These are phyloP conservation scores for Phytophthora chlamydospora DNA, from an alignment of 352 stramenopile species.

Conservation along the genomic window DNA sequence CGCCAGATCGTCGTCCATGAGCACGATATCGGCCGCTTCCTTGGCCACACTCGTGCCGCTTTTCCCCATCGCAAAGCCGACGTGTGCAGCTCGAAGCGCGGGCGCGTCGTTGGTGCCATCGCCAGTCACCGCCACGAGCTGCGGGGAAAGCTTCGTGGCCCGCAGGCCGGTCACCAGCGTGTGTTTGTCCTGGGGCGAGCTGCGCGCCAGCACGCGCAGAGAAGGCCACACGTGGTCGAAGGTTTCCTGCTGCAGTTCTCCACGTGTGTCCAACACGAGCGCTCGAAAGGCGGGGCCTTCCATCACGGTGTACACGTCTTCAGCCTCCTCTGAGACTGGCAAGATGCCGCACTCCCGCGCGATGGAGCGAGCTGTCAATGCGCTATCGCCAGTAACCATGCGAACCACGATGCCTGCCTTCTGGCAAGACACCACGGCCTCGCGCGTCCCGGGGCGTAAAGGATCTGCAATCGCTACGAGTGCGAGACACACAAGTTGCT, in stretches of 20 bases:
- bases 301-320: conserved; percentile 31
- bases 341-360: conserved; percentile 90
- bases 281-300: conserved; percentile 64
- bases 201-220: conserved; percentile 91
- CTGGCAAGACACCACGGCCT: conserved; percentile 91
- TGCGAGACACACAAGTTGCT: conserved; percentile 51
- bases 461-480: conserved; percentile 95
- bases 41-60: conserved; percentile 93
- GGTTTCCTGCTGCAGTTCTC: conserved; percentile 62
- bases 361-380: conserved; percentile 91
- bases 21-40: conserved; percentile 94
- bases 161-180: conserved; percentile 90
- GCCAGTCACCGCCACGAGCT: conserved; percentile 92
- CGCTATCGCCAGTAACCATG: conserved; percentile 93
- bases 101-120: conserved; percentile 95
- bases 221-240: conserved; percentile 85
- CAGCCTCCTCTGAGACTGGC: conserved; percentile 8
- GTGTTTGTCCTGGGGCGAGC: conserved; percentile 91
- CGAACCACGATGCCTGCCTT: conserved; percentile 90
- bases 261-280: conserved; percentile 49
- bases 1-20: conserved; percentile 95
- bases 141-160: conserved; percentile 36
- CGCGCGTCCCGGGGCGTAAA: conserved; percentile 87
- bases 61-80: conserved; percentile 94
- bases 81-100: conserved; percentile 81